Evolutionary conservation across 2,329 filamentous ascomycete species (phyloP).

Genomic region (Shiraia sp.): DNA sequence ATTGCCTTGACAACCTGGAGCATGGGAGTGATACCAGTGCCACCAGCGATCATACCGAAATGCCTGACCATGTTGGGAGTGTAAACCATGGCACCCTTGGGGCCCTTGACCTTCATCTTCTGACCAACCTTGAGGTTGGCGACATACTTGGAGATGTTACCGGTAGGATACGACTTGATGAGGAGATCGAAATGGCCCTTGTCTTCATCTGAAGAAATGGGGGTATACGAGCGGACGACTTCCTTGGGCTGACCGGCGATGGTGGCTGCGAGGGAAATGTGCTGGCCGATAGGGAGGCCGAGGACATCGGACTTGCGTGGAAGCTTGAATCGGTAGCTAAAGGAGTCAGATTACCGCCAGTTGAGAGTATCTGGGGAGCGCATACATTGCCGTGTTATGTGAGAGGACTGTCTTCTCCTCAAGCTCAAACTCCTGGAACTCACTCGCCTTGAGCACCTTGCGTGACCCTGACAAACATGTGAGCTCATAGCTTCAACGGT

Average conservation of each 20-base stretch:
- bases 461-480: constrained; percentile 5
- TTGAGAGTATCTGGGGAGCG: constrained; percentile 8
- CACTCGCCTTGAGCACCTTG: constrained; percentile 82
- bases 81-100: constrained; percentile 98
- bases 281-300: constrained; percentile 96
- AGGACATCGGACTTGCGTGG: constrained; percentile 78
- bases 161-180: constrained; percentile 96
- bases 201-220: constrained; percentile 48
- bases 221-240: constrained; percentile 49
- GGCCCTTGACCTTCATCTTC: constrained; percentile 86
- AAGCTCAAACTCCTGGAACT: constrained; percentile 90
- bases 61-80: constrained; percentile 93
- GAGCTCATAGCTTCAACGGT: neutral
- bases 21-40: constrained; percentile 98
- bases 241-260: constrained; percentile 49
- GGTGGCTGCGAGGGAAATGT: constrained; percentile 85
- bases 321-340: constrained; percentile 88
- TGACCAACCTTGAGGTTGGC: constrained; percentile 76
- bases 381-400: constrained; percentile 95
- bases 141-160: constrained; percentile 95
- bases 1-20: constrained; percentile 93
- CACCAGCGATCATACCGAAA: constrained; percentile 97
- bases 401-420: constrained; percentile 94
- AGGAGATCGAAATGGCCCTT: constrained; percentile 93
- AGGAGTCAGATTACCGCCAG: neutral